Evolutionary conservation across 208 protist species (phyloP).

Genomic region (Tritrichomonas musculus): DNA sequence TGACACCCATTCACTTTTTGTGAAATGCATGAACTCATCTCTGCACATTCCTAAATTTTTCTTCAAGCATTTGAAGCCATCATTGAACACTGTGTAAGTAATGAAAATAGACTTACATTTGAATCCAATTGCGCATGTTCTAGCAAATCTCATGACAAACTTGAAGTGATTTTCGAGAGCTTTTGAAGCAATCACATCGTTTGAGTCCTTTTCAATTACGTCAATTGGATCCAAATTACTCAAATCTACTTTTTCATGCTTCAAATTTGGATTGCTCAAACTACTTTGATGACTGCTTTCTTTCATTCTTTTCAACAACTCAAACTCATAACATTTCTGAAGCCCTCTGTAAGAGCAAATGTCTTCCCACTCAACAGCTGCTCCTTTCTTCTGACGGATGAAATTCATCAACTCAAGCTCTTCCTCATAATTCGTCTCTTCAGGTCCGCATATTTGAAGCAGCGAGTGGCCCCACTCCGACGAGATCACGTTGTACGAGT

Average conservation of each 20-base stretch:
- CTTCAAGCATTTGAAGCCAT: not conserved
- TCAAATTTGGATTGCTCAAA: no score
- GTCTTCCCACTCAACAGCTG: not conserved
- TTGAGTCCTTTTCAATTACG: not conserved
- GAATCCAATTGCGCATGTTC: not conserved
- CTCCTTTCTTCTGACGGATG: not conserved
- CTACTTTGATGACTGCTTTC: not conserved
- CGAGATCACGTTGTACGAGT: not conserved
- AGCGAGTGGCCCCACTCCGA: not conserved
- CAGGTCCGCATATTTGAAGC: not conserved
- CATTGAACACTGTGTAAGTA: not conserved
- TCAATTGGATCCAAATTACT: not conserved
- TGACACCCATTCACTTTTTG: not conserved
- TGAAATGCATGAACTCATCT: slow-evolving; percentile 26
- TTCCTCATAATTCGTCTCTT: not conserved
- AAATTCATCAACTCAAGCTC: not conserved
- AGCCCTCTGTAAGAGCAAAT: not conserved
- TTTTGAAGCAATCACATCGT: not conserved
- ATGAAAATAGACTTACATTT: not conserved
- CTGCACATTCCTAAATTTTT: not conserved
- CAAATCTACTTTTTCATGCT: no score
- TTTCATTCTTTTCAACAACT: no score
- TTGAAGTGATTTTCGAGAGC: not conserved
- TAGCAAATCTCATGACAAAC: not conserved
- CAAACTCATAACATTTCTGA: not conserved